Evolutionary conservation across 257 asterid genomes (phyloP), one percentile per base, ranked within the genome.

Genomic region (Solanum etuberosum): DNA sequence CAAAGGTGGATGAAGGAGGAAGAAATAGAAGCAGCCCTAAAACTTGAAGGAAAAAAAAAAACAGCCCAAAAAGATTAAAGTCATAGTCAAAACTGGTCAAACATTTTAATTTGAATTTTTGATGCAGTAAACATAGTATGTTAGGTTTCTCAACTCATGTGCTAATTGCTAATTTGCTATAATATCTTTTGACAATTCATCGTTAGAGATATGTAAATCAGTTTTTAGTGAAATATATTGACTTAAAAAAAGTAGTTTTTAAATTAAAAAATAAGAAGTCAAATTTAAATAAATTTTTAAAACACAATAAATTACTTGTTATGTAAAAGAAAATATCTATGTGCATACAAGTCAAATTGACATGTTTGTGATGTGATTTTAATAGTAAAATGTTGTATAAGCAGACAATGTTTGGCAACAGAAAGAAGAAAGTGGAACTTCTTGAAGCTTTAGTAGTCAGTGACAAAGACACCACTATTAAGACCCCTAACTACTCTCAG

Each of bases 341-440:
- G 21, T 15, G 34, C 3, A 25, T 25, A 25, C 5, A 65, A 65
- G 32, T 65, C 38, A 21, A 42, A 34, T 51, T 57, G n/a, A 37
- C 2, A 20, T 13, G 8, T 54, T n/a, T 18, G n/a, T 29, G 25
- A 0, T 7, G 21, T 35, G 5, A 7, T 23, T 51, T 20, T 71
- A 37, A 10, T 29, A 12, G 23, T 29, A 13, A 37, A 21, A 40
- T 40, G 12, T 18, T 63, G 10, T 21, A 20, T 57, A 77, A 48
- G 29, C 88, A 87, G 91, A 86, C 27, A 3, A 90, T 89, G 90
- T 88, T 84, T 40, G 34, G 25, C 43, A 85, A 89, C 84, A 88
- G 88, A 68, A 90, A 85, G 76, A 87, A 90, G 40, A 85, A 80
- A 83, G 32, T 40, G 43, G 85, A 87, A 73, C 91, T 90, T 46